Percentiles rank a stretch among this genome's conserved stretches.
Conservation (phyloP, 2,329 filamentous ascomycete genomes). For the Monilinia vaccinii-corymbosi region DNA sequence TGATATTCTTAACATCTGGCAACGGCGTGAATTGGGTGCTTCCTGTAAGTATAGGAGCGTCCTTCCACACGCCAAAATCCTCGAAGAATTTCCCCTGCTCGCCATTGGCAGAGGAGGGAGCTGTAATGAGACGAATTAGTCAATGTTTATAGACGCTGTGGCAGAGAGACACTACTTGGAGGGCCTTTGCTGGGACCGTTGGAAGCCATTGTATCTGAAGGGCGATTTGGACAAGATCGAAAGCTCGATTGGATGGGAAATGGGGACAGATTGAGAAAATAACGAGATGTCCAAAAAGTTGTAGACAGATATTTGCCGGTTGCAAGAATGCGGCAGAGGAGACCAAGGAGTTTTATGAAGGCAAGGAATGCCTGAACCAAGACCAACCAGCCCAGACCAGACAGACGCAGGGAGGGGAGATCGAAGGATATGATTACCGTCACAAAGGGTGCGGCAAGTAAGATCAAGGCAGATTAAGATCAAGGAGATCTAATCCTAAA, state of each 20-base stretch:
- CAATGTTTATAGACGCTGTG: neutral
- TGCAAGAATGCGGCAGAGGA: neutral
- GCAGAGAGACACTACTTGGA: constrained; percentile 5
- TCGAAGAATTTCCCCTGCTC: constrained; percentile 37
- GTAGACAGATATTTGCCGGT: neutral
- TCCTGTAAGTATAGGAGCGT: constrained; percentile 60
- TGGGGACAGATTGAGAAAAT: neutral
- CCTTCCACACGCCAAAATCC: constrained; percentile 59
- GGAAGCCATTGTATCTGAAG: constrained; percentile 11
- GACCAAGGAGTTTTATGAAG: neutral
- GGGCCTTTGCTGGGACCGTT: constrained; percentile 8
- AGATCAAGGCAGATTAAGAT: neutral
- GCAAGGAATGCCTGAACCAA: constrained; percentile 3
- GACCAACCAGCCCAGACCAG: neutral
- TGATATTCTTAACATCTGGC: constrained; percentile 65
- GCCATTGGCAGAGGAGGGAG: constrained; percentile 12
- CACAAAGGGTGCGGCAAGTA: neutral
- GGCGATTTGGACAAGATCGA: neutral
- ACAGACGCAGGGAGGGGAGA: constrained; percentile 9
- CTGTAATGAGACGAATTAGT: constrained; percentile 5
- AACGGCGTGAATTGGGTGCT: constrained; percentile 62
- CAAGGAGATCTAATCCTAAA: constrained; percentile 3
- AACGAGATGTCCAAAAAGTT: neutral
- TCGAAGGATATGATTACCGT: neutral
- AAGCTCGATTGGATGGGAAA: neutral